phyloP scores from a whole-genome alignment of 108 stramenopile genomes.

The Cyclotella choctawhatcheeana region DNA sequence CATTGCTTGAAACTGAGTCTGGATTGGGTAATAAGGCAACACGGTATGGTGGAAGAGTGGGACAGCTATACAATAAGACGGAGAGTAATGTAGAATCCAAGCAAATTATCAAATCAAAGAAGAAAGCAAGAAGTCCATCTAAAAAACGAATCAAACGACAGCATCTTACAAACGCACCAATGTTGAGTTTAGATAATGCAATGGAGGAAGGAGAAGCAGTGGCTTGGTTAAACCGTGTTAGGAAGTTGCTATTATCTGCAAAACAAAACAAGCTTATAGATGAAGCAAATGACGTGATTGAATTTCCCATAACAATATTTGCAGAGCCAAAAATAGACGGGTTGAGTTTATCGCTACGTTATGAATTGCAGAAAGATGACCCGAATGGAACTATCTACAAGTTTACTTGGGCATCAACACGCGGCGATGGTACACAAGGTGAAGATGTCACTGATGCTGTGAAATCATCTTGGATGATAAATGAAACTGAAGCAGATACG shows the following conservation, averaged over 20 bases:
- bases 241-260: constrained; percentile 37
- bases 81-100: neutral
- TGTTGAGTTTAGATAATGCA: constrained; percentile 86
- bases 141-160: constrained; percentile 52
- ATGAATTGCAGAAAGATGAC: constrained; percentile 30
- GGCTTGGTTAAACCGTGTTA: constrained; percentile 71
- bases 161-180: constrained; percentile 63
- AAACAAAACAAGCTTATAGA: neutral
- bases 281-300: neutral
- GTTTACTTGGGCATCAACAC: constrained; percentile 85
- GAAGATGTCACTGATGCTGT: constrained; percentile 82
- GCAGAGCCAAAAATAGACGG: constrained; percentile 98
- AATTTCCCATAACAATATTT: constrained; percentile 51
- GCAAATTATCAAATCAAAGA: constrained; percentile 2
- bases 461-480: constrained; percentile 50
- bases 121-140: constrained; percentile 8
- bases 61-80: constrained; percentile 28
- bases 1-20: constrained; percentile 57
- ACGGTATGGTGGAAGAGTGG: constrained; percentile 78
- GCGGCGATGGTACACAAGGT: constrained; percentile 87
- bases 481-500: neutral
- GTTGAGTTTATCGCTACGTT: constrained; percentile 84
- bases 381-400: constrained; percentile 23
- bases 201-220: constrained; percentile 58
- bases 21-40: constrained; percentile 70